Evolutionary conservation across 2,329 filamentous ascomycete species (phyloP).

Genomic region (Raffaelea albimanens): DNA sequence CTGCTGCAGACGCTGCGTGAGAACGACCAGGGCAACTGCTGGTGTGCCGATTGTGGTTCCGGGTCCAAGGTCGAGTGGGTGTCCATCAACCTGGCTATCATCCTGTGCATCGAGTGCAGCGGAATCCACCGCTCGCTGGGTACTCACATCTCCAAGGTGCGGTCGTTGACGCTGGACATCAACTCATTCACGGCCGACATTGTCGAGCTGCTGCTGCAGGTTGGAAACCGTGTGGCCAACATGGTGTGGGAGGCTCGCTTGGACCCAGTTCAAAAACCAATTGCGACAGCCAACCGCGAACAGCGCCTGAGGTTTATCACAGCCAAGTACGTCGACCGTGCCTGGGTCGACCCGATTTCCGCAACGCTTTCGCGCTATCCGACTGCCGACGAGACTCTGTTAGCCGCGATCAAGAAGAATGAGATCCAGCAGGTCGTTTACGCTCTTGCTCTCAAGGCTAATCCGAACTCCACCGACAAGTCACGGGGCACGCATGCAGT

Average conservation of each 20-base stretch:
- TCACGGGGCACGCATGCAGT: conserved; percentile 82
- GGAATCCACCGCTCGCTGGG: conserved; percentile 93
- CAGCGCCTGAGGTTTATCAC: conserved; percentile 93
- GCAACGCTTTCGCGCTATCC: conserved; percentile 64
- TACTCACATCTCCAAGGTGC: conserved; percentile 95
- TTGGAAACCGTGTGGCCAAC: conserved; percentile 92
- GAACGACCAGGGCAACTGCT: conserved; percentile 83
- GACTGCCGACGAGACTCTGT: conserved; percentile 75
- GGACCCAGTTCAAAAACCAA: conserved; percentile 64
- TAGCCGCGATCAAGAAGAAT: conserved; percentile 92
- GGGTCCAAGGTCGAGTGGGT: conserved; percentile 96
- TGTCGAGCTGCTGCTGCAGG: conserved; percentile 80
- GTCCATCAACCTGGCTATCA: conserved; percentile 92
- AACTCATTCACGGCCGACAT: conserved; percentile 96
- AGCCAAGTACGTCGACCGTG: conserved; percentile 80
- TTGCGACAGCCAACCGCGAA: conserved; percentile 71
- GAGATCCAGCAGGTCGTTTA: conserved; percentile 91
- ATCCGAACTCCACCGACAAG: conserved; percentile 77
- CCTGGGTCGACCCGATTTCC: conserved; percentile 71
- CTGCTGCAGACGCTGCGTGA: conserved; percentile 81
- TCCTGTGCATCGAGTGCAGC: conserved; percentile 95
- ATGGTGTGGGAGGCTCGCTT: conserved; percentile 91
- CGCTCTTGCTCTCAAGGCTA: conserved; percentile 75
- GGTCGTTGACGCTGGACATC: conserved; percentile 89
- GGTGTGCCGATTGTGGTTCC: conserved; percentile 91